phyloP scores from a whole-genome alignment of 1,284 basidiomycete genomes.

The Testicularia cyperi region DNA sequence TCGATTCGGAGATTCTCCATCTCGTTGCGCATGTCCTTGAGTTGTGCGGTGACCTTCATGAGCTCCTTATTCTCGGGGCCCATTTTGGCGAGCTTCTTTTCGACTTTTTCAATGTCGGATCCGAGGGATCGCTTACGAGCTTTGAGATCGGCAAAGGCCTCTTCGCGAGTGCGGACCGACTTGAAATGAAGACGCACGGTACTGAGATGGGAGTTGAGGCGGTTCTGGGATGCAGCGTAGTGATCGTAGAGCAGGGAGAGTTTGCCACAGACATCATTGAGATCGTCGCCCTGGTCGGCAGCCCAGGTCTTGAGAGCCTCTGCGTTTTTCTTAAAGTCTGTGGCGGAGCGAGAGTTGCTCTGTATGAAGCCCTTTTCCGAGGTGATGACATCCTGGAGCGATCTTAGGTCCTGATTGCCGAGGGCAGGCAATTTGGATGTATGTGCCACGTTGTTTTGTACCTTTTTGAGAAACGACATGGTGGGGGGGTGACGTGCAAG shows the following conservation, averaged over 20 bases:
- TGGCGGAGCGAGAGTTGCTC: slow-evolving; percentile 70
- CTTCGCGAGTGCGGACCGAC: slow-evolving; percentile 77
- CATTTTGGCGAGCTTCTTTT: slow-evolving; percentile 89
- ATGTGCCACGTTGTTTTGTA: slow-evolving; percentile 68
- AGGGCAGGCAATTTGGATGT: slow-evolving; percentile 72
- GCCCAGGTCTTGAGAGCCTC: slow-evolving; percentile 79
- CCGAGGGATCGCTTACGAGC: slow-evolving; percentile 70
- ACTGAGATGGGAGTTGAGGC: slow-evolving; percentile 74
- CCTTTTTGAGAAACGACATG: slow-evolving; percentile 56
- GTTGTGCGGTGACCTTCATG: slow-evolving; percentile 71
- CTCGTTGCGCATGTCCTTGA: slow-evolving; percentile 75
- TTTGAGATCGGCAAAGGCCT: slow-evolving; percentile 76
- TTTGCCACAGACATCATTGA: slow-evolving; percentile 74
- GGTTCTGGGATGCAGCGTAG: slow-evolving; percentile 71
- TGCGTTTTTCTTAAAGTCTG: slow-evolving; percentile 72
- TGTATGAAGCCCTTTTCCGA: slow-evolving; percentile 80
- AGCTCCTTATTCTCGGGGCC: slow-evolving; percentile 83
- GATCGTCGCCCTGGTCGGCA: slow-evolving; percentile 80
- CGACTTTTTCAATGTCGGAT: slow-evolving; percentile 78
- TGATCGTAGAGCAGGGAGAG: slow-evolving; percentile 73
- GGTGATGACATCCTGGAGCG: slow-evolving; percentile 83
- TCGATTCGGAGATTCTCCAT: slow-evolving; percentile 76
- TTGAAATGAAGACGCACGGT: slow-evolving; percentile 68
- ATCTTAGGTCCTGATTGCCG: slow-evolving; percentile 78
- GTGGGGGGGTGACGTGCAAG: neutral